Evolutionary conservation across 1,139 yeast genomes (phyloP).

Genomic region (Yamadazyma kanchanaburiensis): DNA sequence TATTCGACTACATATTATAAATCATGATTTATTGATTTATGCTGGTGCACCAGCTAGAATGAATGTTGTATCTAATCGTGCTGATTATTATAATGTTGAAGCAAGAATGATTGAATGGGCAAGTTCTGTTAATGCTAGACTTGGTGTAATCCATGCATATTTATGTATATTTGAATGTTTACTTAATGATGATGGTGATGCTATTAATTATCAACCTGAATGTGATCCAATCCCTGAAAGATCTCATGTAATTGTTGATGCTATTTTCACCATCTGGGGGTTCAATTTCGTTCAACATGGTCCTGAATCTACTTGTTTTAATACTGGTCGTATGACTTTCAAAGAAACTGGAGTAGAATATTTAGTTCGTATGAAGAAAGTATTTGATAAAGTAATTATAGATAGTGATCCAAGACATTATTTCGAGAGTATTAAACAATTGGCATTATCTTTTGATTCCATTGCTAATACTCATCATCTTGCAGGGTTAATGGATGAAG

Average conservation of each 20-base stretch:
- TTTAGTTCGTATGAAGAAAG: slow-evolving; percentile 1
- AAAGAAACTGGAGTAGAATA: slow-evolving; percentile 1
- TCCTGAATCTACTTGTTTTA: slow-evolving; percentile 32
- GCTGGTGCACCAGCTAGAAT: slow-evolving; percentile 75
- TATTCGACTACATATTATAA: slow-evolving; percentile 55
- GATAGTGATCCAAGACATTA: slow-evolving; percentile 1
- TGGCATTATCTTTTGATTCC: slow-evolving; percentile 1
- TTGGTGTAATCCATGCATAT: slow-evolving; percentile 53
- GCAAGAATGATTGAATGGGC: slow-evolving; percentile 48
- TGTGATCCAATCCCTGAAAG: slow-evolving; percentile 52
- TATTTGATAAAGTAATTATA: slow-evolving; percentile 1
- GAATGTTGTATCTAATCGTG: slow-evolving; percentile 47
- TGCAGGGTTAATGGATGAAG: slow-evolving; percentile 1
- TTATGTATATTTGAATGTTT: slow-evolving; percentile 49
- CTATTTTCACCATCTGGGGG: slow-evolving; percentile 54
- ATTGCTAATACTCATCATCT: slow-evolving; percentile 1
- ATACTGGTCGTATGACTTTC: not conserved
- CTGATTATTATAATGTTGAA: slow-evolving; percentile 46
- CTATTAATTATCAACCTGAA: slow-evolving; percentile 39
- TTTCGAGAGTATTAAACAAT: slow-evolving; percentile 2
- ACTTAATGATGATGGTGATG: slow-evolving; percentile 38
- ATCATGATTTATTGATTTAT: slow-evolving; percentile 46
- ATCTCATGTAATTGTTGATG: slow-evolving; percentile 49
- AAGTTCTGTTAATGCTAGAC: slow-evolving; percentile 11
- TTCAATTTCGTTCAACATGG: slow-evolving; percentile 51